Percentiles rank a stretch among this genome's conserved stretches.
These are phyloP conservation scores for Xylaria longipes DNA, from an alignment of 495 filamentous ascomycete genomes.

Conservation along the genomic window DNA sequence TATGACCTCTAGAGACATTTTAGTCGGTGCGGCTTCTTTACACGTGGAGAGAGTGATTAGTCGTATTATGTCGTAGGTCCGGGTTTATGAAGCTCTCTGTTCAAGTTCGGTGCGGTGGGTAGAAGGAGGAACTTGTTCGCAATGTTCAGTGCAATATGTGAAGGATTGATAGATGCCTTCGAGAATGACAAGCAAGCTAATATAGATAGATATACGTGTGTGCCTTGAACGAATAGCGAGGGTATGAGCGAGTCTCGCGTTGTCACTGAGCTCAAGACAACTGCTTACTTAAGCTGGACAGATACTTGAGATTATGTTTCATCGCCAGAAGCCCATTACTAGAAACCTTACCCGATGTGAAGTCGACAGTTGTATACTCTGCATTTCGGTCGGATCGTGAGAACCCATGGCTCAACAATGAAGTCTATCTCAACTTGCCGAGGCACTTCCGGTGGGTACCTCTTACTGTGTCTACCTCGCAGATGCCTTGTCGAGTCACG, in stretches of 20 bases:
- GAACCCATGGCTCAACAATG: not conserved
- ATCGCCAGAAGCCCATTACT: not conserved
- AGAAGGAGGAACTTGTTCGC: not conserved
- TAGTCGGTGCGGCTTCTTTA: constrained; percentile 26
- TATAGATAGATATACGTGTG: not conserved
- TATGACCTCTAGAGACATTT: constrained; percentile 72
- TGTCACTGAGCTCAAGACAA: not conserved
- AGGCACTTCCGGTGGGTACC: not conserved
- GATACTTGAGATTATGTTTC: not conserved
- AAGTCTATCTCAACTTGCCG: not conserved
- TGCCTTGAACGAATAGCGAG: not conserved
- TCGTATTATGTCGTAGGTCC: not conserved
- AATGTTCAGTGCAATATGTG: not conserved
- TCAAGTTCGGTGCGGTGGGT: not conserved
- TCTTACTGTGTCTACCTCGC: not conserved
- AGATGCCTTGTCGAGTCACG: not conserved
- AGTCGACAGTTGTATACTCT: not conserved
- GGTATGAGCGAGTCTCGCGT: not conserved
- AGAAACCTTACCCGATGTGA: not conserved
- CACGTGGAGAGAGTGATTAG: not conserved
- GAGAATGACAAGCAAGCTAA: not conserved
- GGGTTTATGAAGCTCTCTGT: not conserved
- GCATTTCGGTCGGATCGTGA: not conserved
- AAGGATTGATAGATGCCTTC: not conserved
- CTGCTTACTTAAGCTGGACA: not conserved